Conservation (phyloP, 1,284 basidiomycete species). For the Neonothopanus nambi region DNA sequence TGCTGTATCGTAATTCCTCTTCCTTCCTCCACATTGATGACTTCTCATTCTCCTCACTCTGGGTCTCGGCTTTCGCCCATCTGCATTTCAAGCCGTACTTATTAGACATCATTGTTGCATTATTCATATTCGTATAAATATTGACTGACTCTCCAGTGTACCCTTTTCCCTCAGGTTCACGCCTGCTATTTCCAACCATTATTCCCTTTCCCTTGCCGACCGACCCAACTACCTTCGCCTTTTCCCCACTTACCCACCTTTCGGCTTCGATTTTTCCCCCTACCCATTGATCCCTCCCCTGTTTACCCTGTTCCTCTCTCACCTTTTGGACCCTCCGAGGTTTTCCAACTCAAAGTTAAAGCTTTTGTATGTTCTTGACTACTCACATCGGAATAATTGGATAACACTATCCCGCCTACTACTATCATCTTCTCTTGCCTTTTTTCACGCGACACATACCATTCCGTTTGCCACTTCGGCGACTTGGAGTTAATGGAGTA, state of each 20-base stretch:
- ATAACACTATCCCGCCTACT: neutral
- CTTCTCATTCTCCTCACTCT: neutral
- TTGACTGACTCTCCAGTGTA: conserved; percentile 9
- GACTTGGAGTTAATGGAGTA: conserved; percentile 2
- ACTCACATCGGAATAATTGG: neutral
- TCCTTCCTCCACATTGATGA: neutral
- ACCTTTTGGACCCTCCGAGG: neutral
- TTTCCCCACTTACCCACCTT: neutral
- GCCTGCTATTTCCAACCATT: neutral
- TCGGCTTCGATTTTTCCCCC: neutral
- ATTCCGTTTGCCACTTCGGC: neutral
- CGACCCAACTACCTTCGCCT: neutral
- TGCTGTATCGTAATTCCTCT: neutral
- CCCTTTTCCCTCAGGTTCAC: neutral
- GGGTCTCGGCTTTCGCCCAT: neutral
- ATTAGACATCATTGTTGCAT: conserved; percentile 15
- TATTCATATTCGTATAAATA: conserved; percentile 14
- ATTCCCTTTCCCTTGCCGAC: neutral
- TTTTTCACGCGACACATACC: conserved; percentile 4
- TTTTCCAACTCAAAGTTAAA: neutral
- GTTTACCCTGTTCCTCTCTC: neutral
- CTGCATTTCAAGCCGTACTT: conserved; percentile 11
- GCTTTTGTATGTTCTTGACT: conserved; percentile 9
- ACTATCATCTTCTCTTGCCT: conserved; percentile 3
- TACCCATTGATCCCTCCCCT: neutral